A percentile compares a stretch with the other conserved stretches of the same genome.
Evolutionary conservation across 306 rosid species (phyloP).

Genomic region (Delonix regia): DNA sequence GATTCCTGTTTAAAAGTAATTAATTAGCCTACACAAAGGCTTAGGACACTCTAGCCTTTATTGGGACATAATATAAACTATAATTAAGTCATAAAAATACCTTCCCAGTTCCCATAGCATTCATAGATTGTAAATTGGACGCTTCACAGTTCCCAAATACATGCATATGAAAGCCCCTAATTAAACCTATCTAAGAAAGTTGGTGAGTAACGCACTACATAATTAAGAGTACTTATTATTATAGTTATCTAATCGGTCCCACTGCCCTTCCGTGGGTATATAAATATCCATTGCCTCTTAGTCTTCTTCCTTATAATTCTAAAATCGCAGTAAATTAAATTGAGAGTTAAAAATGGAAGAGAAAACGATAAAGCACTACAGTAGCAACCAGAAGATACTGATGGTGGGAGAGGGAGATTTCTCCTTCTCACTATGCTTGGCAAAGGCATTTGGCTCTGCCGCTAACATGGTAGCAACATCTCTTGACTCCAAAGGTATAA

Average conservation of each 20-base stretch:
- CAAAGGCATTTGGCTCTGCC: constrained; percentile 42
- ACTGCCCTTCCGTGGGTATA: background rate
- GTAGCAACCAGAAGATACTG: constrained; percentile 42
- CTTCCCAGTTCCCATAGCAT: background rate
- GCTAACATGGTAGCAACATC: constrained; percentile 51
- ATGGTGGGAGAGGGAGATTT: constrained; percentile 62
- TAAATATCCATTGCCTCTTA: background rate
- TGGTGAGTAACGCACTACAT: background rate
- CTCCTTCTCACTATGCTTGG: constrained; percentile 53
- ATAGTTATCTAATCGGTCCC: too few species aligned
- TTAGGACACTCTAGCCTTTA: too few species aligned
- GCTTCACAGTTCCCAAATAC: background rate
- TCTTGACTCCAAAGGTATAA: constrained; percentile 40
- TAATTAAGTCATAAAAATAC: too few species aligned
- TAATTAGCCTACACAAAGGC: too few species aligned
- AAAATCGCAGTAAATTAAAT: too few species aligned
- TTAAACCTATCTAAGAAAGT: background rate
- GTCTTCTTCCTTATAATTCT: background rate
- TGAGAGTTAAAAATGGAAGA: background rate
- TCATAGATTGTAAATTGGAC: background rate
- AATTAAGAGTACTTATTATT: too few species aligned
- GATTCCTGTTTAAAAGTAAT: too few species aligned
- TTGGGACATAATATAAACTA: too few species aligned
- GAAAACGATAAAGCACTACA: constrained; percentile 41
- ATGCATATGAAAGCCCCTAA: background rate